Percentiles rank a stretch among this genome's conserved stretches.
Conservation (phyloP, 169 alveolate species). For the Cytauxzoon felis region DNA sequence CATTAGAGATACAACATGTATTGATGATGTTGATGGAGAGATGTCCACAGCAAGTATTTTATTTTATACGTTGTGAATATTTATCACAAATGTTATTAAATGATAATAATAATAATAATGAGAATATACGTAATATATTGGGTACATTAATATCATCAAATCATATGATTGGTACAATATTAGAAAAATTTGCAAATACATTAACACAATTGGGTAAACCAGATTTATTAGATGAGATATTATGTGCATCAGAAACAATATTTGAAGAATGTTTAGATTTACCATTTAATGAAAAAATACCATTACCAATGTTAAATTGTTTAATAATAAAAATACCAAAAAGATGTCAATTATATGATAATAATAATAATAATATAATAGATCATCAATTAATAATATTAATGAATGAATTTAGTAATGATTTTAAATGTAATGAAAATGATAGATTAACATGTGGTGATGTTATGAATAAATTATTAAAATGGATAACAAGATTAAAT, state of each 20-base stretch:
- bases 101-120: constrained; percentile 5
- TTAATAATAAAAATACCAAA: constrained; percentile 34
- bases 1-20: constrained; percentile 61
- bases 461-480: constrained; percentile 42
- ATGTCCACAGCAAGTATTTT: constrained; percentile 69
- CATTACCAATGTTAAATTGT: constrained; percentile 45
- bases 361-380: not conserved
- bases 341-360: not conserved
- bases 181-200: constrained; percentile 44
- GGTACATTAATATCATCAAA: constrained; percentile 28
- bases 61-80: constrained; percentile 64
- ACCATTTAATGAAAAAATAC: constrained; percentile 56
- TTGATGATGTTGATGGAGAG: constrained; percentile 46
- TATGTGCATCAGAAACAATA: constrained; percentile 53
- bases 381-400: constrained; percentile 8
- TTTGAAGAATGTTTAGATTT: constrained; percentile 62
- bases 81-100: constrained; percentile 54
- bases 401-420: not conserved
- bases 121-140: constrained; percentile 24
- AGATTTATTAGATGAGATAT: constrained; percentile 46
- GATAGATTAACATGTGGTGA: constrained; percentile 31
- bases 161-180: constrained; percentile 34
- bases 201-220: constrained; percentile 56
- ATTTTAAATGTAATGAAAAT: not conserved
- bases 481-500: constrained; percentile 28